A percentile compares a stretch with the other conserved stretches of the same genome.
These are phyloP conservation scores for Aspergillus pseudoglaucus DNA, from an alignment of 2,329 filamentous ascomycete species.

Conservation along the genomic window DNA sequence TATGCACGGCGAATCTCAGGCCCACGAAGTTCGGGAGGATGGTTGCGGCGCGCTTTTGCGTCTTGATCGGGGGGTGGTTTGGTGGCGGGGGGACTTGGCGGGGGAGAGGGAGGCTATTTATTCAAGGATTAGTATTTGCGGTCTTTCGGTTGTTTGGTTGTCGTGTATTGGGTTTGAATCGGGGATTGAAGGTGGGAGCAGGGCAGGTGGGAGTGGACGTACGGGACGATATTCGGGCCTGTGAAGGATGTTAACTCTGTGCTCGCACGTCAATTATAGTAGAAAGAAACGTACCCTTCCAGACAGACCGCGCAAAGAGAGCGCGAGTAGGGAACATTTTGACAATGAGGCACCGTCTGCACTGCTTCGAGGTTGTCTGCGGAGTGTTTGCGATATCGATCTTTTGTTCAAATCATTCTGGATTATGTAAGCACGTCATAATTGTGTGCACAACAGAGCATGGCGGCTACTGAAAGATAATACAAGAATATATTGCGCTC, in stretches of 20 bases:
- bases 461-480: not conserved
- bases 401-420: not conserved
- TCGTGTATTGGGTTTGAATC: not conserved
- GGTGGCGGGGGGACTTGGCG: conserved; percentile 48
- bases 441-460: not conserved
- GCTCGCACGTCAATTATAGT: not conserved
- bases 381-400: not conserved
- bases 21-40: conserved; percentile 91
- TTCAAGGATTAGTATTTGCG: not conserved
- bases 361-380: conserved; percentile 6
- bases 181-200: not conserved
- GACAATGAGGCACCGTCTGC: conserved; percentile 4
- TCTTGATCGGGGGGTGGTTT: conserved; percentile 68
- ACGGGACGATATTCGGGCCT: conserved; percentile 68
- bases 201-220: conserved; percentile 32
- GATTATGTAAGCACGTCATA: conserved; percentile 5
- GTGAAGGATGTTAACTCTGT: conserved; percentile 6
- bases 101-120: conserved; percentile 35
- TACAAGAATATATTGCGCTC: not conserved
- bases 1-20: conserved; percentile 82
- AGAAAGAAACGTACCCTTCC: conserved; percentile 62
- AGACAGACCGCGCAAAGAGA: conserved; percentile 70
- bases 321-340: conserved; percentile 64
- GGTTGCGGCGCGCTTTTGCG: conserved; percentile 79
- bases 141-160: not conserved